phyloP scores from a whole-genome alignment of 768 basidiomycete genomes.

The Fistulinella prunicolor region DNA sequence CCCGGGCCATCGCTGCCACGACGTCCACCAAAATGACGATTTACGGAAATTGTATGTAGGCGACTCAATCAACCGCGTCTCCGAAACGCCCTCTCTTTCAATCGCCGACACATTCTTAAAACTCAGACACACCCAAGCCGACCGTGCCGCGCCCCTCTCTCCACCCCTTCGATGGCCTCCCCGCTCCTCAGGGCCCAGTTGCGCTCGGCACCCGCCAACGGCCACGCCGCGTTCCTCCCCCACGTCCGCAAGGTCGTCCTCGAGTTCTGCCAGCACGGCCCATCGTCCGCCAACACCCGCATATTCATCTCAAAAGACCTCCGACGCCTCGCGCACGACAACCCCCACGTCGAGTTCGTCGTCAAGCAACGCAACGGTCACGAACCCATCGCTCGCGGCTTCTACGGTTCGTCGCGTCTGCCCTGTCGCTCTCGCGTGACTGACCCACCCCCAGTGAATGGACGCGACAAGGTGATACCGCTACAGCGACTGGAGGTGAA shows the following conservation, averaged over 20 bases:
- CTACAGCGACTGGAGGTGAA: conserved; percentile 73
- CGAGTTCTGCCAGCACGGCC: conserved; percentile 83
- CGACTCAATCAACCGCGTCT: conserved; percentile 8
- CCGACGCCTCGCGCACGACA: conserved; percentile 59
- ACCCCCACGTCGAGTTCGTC: conserved; percentile 85
- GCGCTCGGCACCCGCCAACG: conserved; percentile 66
- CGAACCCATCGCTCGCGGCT: conserved; percentile 79
- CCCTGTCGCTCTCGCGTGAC: not conserved
- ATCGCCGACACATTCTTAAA: conserved; percentile 20
- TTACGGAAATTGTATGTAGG: conserved; percentile 23
- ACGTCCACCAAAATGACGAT: conserved; percentile 24
- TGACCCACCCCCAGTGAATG: conserved; percentile 59
- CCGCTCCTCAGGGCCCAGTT: conserved; percentile 45
- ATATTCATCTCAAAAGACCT: conserved; percentile 64
- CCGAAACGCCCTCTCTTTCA: not conserved
- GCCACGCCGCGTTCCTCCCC: conserved; percentile 70
- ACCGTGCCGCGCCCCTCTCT: not conserved
- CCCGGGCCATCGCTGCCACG: conserved; percentile 57
- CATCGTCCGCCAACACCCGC: conserved; percentile 70
- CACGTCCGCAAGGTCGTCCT: conserved; percentile 84
- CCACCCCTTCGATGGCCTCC: conserved; percentile 32
- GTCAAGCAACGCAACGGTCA: conserved; percentile 70
- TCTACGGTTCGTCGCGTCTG: conserved; percentile 56
- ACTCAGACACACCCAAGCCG: conserved; percentile 23
- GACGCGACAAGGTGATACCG: conserved; percentile 84